Base-by-base conservation (phyloP, 768 basidiomycete species). In the Gymnopilus dilepis region DNA sequence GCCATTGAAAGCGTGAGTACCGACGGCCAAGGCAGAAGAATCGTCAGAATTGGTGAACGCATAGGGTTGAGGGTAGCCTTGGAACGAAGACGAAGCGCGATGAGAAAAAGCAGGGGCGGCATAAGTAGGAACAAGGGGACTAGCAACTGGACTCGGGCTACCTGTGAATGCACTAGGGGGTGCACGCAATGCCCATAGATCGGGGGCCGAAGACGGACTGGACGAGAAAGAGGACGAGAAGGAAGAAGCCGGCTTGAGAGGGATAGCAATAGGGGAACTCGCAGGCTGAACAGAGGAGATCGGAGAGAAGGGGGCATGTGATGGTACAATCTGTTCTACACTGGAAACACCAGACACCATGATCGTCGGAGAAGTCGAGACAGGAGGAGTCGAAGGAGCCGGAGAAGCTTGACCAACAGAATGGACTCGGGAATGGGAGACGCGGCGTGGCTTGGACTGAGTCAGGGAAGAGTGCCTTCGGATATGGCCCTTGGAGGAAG, bases 181-280 rank as follows among this genome's bases (percentile, higher is more conserved):
- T 19, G 67, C 58, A 34, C 59, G 62, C 6, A 65, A 47, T 37
- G 26, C 43, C 64, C 64, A 65, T 2, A 41, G 43, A 55, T 68
- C 65, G 21, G 60, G 58, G 48, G 65, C 51, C 28, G 63, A 64
- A 37, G 67, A 66, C 15, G 67, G 67, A 26, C 67, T 69, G 24
- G 65, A 66, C 2, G 67, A 69, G 45, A 66, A 64, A 7, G 65
- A 61, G 31, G 67, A 66, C 45, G 67, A 62, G 34, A 66, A 64
- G 2, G 65, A 61, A 33, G 67, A 66, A 52, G 55, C 22, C 22
- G 61, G 57, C 47, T 31, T 64, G 26, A 61, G 54, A 33, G 55
- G 63, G 50, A 65, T 65, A 30, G 62, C 43, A 38, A 68, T 68
- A 30, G 65, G 63, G 58, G 64, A 62, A 41, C 50, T 62, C 31